Percentiles rank a stretch among this genome's conserved stretches.
Conservation (phyloP, 495 filamentous ascomycete genomes). For the Penicillium nucicola region DNA sequence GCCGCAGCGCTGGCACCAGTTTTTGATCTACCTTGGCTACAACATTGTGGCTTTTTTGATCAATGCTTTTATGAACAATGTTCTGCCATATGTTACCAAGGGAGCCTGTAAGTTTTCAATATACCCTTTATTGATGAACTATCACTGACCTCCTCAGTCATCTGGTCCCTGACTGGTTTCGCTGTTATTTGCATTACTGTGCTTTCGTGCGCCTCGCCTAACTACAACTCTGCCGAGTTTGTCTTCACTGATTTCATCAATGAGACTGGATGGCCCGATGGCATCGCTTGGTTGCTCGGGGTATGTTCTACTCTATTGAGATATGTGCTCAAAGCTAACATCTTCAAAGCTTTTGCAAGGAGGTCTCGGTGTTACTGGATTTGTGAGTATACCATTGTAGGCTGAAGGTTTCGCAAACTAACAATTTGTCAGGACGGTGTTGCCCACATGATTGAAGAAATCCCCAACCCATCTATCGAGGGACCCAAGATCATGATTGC, state of each 20-base stretch:
- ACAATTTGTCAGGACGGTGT: slow-evolving; percentile 47
- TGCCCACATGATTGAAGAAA: slow-evolving; percentile 58
- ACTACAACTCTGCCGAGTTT: slow-evolving; percentile 55
- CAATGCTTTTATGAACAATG: slow-evolving; percentile 62
- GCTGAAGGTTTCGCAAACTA: slow-evolving; percentile 8
- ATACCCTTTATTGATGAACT: neutral
- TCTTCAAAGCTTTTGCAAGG: slow-evolving; percentile 50
- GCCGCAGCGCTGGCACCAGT: slow-evolving; percentile 66
- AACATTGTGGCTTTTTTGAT: slow-evolving; percentile 60
- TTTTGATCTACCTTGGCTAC: slow-evolving; percentile 68
- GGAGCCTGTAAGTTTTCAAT: slow-evolving; percentile 34
- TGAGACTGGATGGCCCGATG: slow-evolving; percentile 60
- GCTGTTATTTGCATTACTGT: slow-evolving; percentile 66
- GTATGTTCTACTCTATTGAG: slow-evolving; percentile 22
- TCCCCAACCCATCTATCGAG: slow-evolving; percentile 62
- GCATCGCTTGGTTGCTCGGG: slow-evolving; percentile 62
- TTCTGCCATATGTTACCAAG: slow-evolving; percentile 65
- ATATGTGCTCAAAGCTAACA: slow-evolving; percentile 14
- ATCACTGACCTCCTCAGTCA: slow-evolving; percentile 31
- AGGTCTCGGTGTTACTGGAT: slow-evolving; percentile 60
- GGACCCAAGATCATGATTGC: slow-evolving; percentile 72
- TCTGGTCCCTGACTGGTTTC: slow-evolving; percentile 67
- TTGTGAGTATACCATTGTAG: slow-evolving; percentile 31
- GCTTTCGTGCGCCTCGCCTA: slow-evolving; percentile 57
- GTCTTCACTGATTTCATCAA: slow-evolving; percentile 61